Conservation (phyloP, 2,329 filamentous ascomycete species). For the Xylariales sp. region DNA sequence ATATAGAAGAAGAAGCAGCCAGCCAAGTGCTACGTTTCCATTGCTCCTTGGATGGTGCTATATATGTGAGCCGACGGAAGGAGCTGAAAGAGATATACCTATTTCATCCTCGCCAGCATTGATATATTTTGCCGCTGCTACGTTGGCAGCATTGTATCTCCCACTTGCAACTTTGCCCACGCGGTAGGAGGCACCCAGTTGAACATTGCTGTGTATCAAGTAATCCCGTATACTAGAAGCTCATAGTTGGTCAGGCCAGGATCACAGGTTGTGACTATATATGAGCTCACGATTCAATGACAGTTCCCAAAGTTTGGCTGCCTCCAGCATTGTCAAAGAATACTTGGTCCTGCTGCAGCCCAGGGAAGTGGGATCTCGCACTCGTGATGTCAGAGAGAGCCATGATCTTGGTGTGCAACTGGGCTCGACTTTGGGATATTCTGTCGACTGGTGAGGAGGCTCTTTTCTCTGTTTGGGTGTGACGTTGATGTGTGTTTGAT, state of each 20-base stretch:
- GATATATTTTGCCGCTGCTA: slow-evolving; percentile 65
- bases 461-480: no score
- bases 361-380: slow-evolving; percentile 62
- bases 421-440: no score
- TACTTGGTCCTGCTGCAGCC: slow-evolving; percentile 61
- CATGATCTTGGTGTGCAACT: no score
- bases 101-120: slow-evolving; percentile 65
- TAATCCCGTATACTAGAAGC: slow-evolving; percentile 61
- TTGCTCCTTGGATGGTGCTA: no score
- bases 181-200: slow-evolving; percentile 68
- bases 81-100: slow-evolving; percentile 34
- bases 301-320: slow-evolving; percentile 63
- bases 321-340: slow-evolving; percentile 78
- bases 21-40: no score
- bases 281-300: slow-evolving; percentile 57
- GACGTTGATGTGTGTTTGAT: no score
- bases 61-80: no score
- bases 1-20: no score
- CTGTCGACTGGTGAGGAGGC: no score
- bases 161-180: slow-evolving; percentile 55
- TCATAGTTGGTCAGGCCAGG: slow-evolving; percentile 4
- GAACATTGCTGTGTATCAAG: slow-evolving; percentile 65
- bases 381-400: slow-evolving; percentile 48
- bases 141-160: slow-evolving; percentile 55
- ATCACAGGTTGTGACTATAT: slow-evolving; percentile 6